Base-by-base conservation (phyloP, 768 basidiomycete genomes). In the Termitomyces eurrhizus region DNA sequence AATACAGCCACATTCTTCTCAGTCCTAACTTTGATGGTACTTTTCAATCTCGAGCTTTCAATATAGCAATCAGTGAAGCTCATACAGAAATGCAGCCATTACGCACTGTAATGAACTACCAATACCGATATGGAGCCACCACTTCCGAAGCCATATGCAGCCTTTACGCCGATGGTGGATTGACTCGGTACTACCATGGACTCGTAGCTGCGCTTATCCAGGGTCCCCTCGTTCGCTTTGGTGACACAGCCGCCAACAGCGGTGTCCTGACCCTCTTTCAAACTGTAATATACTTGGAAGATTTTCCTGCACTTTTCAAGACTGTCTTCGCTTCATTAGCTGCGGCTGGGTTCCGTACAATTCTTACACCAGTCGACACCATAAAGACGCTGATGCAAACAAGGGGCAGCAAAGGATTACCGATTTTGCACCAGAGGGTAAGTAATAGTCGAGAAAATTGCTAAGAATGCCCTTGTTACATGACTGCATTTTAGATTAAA, bases 101-200 rank as follows among this genome's bases (percentile, higher is more conserved):
- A 18, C 84, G 93, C 16, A 97, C 95, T 1, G 82, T 95, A 56
- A 98, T 98, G 96, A 98, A 98, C 78, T 97, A 92, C 70, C 93
- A 95, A 75, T 94, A 94, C 71, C 84, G 89, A 55, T 93, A 86
- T 69, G 94, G 95, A 21, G 88, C 88, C 2, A 82, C 85, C 1
- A 86, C 85, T 6, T 85, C 84, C 0, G 74, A 80, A 48, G 87
- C 91, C 14, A 83, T 80, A 59, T 72, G 73, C 49, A 91, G 83
- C 3, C 84, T 95, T 14, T 89, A 89, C 69, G 74, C 73, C 1
- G 89, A 94, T 60, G 93, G 94, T 18, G 92, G 93, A 9, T 89
- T 82, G 77, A 76, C 81, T 44, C 83, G 95, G 46, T 97, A 89
- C 73, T 98, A 97, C 73, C 88, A 92, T 64, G 96, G 96, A 3